Percentiles rank a stretch among this genome's conserved stretches.
These are phyloP conservation scores for Colletotrichum orchidophilum DNA, from an alignment of 2,329 filamentous ascomycete species.

Conservation along the genomic window DNA sequence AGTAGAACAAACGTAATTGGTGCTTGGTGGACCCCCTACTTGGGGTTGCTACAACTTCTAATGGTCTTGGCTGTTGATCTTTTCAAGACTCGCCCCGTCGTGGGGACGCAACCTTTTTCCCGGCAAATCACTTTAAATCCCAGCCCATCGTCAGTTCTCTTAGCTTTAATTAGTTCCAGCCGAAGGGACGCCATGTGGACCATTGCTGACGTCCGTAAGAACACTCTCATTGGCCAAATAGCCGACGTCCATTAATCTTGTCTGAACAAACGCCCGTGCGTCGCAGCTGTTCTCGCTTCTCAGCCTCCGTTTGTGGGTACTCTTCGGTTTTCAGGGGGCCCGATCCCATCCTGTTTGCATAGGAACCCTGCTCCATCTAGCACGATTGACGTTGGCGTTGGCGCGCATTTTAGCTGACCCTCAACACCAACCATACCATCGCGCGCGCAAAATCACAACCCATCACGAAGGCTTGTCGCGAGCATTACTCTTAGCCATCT, in stretches of 20 bases:
- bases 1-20: too few species aligned
- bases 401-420: constrained; percentile 8
- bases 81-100: background rate
- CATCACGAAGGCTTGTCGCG: constrained; percentile 1
- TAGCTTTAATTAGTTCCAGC: background rate
- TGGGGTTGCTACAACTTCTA: background rate
- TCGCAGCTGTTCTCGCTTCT: background rate
- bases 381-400: constrained; percentile 9
- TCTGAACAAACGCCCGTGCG: constrained; percentile 1
- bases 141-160: background rate
- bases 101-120: background rate
- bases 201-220: background rate
- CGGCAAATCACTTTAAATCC: background rate
- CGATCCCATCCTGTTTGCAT: background rate
- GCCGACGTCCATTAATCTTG: background rate
- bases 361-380: constrained; percentile 27
- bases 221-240: background rate
- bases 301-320: constrained; percentile 5
- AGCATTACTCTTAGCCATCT: background rate
- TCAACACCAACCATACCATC: constrained; percentile 17
- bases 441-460: constrained; percentile 13
- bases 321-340: constrained; percentile 14
- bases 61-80: background rate
- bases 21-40: background rate
- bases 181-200: background rate